Evolutionary conservation across 345 rosid genomes (phyloP), one percentile per base, ranked within the genome.

Genomic region (Acer yangbiense): DNA sequence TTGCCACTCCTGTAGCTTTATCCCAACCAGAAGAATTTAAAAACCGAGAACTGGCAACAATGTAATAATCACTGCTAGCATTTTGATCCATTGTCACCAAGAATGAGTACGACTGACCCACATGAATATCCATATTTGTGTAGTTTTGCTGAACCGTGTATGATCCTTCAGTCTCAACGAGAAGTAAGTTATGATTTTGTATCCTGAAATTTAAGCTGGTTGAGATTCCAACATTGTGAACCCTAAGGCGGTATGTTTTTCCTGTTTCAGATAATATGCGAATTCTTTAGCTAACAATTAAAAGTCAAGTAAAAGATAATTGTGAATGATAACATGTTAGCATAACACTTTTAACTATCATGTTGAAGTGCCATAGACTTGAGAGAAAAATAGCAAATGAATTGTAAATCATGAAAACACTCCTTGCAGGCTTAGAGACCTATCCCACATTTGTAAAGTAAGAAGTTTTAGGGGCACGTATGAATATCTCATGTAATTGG

Each of bases 91-190:
- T 90, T 21, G 98, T 88, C 67, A 95, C 97, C 84, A 95, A 85
- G 86, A 93, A 95, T 20, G 97, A 95, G 82, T 86, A 93, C 0
- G 98, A 95, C 78, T 95, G 98, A 76, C 98, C 98, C 78, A 93
- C 98, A 57, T 95, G 98, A 81, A 93, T 87, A 81, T 95, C 98
- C 95, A 95, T 90, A 76, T 92, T 88, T 6, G 85, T 81, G 60
- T 93, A 93, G 69, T 88, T 91, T 74, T 91, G 95, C 85, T 95
- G 97, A 82, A 88, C 86, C 1, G 93, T 93, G 82, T 95, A 95
- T 50, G 98, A 93, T 68, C 98, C 98, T 87, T 95, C 98, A 8
- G 98, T 90, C 90, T 95, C 97, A 55, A 92, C 97, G 23, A 95
- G 98, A 80, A 91, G 89, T 55, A 95, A 84, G 82, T 90, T 93